Evolutionary conservation across 2,329 filamentous ascomycete genomes (phyloP), one percentile per base, ranked within the genome.

Genomic region (Cercospora beticola): DNA sequence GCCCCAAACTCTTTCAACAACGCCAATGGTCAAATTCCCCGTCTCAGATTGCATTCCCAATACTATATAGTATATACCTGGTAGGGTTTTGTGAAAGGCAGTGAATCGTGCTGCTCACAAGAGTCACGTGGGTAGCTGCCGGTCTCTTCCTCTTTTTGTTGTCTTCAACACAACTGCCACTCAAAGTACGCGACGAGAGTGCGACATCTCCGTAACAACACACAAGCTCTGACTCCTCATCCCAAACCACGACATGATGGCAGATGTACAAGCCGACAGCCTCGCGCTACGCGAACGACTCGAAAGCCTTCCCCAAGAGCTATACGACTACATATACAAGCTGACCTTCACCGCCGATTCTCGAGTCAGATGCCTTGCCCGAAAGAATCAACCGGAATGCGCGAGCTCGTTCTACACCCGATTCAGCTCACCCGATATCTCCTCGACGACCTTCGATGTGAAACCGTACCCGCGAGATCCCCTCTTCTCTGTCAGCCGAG

Each of bases 331-430:
- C 43, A 49, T 49, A 8, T 49, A 49, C 43, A 49, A 21, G 8
- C 43, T 49, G 9, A 49, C 43, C n/a, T 49, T 49, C 9, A 21
- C 43, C 43, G 43, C 43, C 7, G 18, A 49, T 9, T 12, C 9
- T 49, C 16, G n/a, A 18, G 18, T 49, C 43, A 18, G 43, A 21
- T 21, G 16, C 40, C 0, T 46, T n/a, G 16, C 18, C 18, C n/a
- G 4, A n/a, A n/a, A 8, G n/a, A 0, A 16, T 21, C n/a, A 46
- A 21, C 1, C 0, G 1, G 8, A 46, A 8, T 4, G 1, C 8
- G 3, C 40, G 18, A 43, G 14, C 16, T 43, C 14, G 5, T 43
- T n/a, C 36, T 43, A 43, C 40, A 18, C n/a, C 30, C 8, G 3
- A 10, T 31, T 31, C 30, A 3, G 1, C 2, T 10, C 30, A 10